Evolutionary conservation across 208 protist species (phyloP).

Genomic region (Trypanosoma lewisi): DNA sequence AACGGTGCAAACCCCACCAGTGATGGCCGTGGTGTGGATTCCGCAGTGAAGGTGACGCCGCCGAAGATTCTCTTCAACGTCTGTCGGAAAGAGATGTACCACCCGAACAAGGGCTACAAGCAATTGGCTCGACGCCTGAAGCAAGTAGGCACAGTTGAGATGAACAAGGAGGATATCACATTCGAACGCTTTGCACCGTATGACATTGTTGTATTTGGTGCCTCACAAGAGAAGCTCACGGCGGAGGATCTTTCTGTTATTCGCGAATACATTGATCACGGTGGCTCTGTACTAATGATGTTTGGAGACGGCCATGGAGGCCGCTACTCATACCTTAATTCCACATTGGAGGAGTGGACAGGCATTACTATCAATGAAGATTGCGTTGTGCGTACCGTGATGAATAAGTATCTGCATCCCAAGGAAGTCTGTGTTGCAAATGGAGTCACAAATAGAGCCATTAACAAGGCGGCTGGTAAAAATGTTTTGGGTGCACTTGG

Average conservation of each 20-base stretch:
- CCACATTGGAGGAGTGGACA: constrained; percentile 82
- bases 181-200: constrained; percentile 66
- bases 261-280: constrained; percentile 81
- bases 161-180: constrained; percentile 90
- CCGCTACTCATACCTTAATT: constrained; percentile 78
- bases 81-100: constrained; percentile 86
- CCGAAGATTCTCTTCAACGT: constrained; percentile 88
- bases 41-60: constrained; percentile 29
- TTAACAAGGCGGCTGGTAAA: constrained; percentile 92
- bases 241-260: constrained; percentile 78
- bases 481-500: constrained; percentile 50
- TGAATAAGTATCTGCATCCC: constrained; percentile 96
- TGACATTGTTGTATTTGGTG: constrained; percentile 80
- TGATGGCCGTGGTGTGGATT: constrained; percentile 16
- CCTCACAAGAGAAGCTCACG: constrained; percentile 72
- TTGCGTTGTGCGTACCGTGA: constrained; percentile 92
- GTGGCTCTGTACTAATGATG: constrained; percentile 90
- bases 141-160: constrained; percentile 68
- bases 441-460: constrained; percentile 94
- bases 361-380: constrained; percentile 94
- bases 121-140: constrained; percentile 78
- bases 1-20: not conserved
- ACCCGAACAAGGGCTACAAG: constrained; percentile 89
- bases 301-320: constrained; percentile 92
- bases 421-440: constrained; percentile 94